Evolutionary conservation across 1,139 yeast genomes (phyloP), one percentile per base, ranked within the genome.

Genomic region (Meyerozyma smithsonii): DNA sequence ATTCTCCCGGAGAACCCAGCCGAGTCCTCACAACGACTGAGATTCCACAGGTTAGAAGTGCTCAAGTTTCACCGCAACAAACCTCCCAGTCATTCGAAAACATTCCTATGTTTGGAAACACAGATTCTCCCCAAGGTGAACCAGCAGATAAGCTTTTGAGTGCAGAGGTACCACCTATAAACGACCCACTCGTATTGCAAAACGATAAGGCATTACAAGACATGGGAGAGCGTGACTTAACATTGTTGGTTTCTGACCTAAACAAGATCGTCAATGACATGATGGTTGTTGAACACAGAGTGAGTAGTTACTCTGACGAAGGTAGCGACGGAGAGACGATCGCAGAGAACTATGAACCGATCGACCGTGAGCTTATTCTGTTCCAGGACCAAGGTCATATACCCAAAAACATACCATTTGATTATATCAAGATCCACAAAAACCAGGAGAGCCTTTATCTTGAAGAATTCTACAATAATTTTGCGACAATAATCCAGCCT

Each of bases 401-500:
- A 14, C 30, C 30, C 4, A 37, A 37, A 38, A 61, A 62, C 40
- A 51, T 64, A 25, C 72, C 69, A 0, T 46, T 66, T 14, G 62
- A 61, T 35, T 62, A 50, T 37, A 69, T 78, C 41, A 56, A 61
- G 16, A 54, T 74, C 6, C 56, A 59, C 8, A 60, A 59, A 8
- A 58, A 61, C 1, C 77, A 72, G 39, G 74, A 70, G 43, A 61
- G 68, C 44, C 52, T 63, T 35, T 84, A 81, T 48, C 54, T 84
- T 26, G 69, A 71, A 37, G 72, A 69, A 24, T 84, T 82, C 50
- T 81, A 77, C 49, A 54, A 73, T 47, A 82, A 79, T 35, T 83
- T 81, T 51, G 67, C 83, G 30, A 68, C 64, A 37, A 64, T 81
- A 2, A 70, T 83, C 14, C 68, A 82, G 21, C 92, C 94, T 2